Conservation (phyloP, 345 rosid genomes). For the Rhodamnia rubescens region DNA sequence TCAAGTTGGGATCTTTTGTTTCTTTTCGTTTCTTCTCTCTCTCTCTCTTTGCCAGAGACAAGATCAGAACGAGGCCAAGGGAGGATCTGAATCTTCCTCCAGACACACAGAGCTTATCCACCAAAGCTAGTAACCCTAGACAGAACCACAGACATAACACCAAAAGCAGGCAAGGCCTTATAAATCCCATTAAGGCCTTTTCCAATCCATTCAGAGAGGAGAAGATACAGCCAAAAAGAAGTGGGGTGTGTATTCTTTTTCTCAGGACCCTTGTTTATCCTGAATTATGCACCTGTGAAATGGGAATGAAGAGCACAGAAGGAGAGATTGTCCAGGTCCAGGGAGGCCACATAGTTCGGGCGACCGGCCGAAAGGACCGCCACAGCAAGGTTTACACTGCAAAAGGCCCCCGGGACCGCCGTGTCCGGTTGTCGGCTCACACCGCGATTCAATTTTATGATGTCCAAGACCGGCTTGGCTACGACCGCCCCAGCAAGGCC, state of each 20-base stretch:
- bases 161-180: background rate
- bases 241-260: background rate
- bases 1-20: background rate
- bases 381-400: conserved; percentile 82
- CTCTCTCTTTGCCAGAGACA: background rate
- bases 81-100: background rate
- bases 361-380: conserved; percentile 68
- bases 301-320: conserved; percentile 34
- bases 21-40: background rate
- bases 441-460: conserved; percentile 86
- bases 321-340: conserved; percentile 72
- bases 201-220: background rate
- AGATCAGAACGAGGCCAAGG: background rate
- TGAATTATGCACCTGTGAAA: background rate
- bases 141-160: background rate
- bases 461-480: conserved; percentile 82
- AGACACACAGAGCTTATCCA: background rate
- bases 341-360: conserved; percentile 74
- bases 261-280: background rate
- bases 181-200: background rate
- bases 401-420: conserved; percentile 69
- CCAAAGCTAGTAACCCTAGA: background rate
- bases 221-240: background rate
- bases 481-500: conserved; percentile 82
- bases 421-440: conserved; percentile 76